Base-by-base conservation (phyloP, 371 early-diverging fungal genomes). In the Mortierella sp. region DNA sequence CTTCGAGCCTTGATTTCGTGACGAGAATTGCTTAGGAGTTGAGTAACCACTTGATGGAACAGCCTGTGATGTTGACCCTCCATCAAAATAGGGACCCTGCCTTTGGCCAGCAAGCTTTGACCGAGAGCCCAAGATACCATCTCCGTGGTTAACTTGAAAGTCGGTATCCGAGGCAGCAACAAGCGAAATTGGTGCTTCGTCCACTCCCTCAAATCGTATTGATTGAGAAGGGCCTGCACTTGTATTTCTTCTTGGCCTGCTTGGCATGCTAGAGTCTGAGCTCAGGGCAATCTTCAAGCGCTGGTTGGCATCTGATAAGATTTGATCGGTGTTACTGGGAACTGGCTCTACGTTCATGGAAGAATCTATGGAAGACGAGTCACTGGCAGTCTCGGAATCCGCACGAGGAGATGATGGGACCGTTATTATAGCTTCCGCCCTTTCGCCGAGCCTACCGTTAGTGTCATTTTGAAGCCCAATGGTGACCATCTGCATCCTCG, bases 401-500 rank as follows among this genome's bases (percentile, higher is more conserved):
- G 23, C 4, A 7, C 26, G 51, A 23, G 51, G 51, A 26, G 26
- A 23, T 32, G 57, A 56, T 56, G 29, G 57, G 19, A 15, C n/a
- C 7, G 57, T 34, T n/a, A 15, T 32, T 3, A 34, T n/a, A 6
- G 64, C 22, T 6, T 57, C 45, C 10, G 37, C 28, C 28, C 28
- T 45, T 55, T 58, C 61, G 34, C 37, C 58, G 19, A 13, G 10
- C 31, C 43, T 59, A 1, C 45, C 23, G 15, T 22, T 35, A n/a
- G 34, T 12, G 22, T 64, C 61, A 40, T 35, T 9, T 5, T 45
- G 61, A 34, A 68, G 51, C 17, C 74, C 79, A 62, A 70, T 68
- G 54, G 60, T 72, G 66, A 65, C 66, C 2, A 56, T 58, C 43
- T 78, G 78, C 71, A 82, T 66, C 40, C 77, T 67, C 15, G 75